A percentile compares a stretch with the other conserved stretches of the same genome.
Evolutionary conservation across 2,329 filamentous ascomycete genomes (phyloP).

Genomic region (Diaporthe ampelina): DNA sequence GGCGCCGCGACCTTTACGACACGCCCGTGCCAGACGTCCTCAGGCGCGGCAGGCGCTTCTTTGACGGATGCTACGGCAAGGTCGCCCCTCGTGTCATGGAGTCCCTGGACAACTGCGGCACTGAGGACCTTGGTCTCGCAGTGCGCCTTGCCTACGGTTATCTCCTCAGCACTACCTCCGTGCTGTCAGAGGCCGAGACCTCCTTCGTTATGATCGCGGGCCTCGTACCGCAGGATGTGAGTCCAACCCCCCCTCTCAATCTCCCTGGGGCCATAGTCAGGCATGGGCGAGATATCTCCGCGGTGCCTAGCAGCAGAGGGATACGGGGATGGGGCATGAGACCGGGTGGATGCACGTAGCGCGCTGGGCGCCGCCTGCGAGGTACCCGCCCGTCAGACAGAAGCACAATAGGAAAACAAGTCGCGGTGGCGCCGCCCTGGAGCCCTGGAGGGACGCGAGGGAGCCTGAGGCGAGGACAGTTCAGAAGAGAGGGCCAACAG

Average conservation of each 20-base stretch:
- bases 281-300: not conserved
- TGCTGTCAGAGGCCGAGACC: slow-evolving; percentile 62
- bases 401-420: not conserved
- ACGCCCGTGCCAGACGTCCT: slow-evolving; percentile 54
- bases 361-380: slow-evolving; percentile 11
- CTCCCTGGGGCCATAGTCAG: not conserved
- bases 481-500: not conserved
- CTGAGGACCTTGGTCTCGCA: slow-evolving; percentile 63
- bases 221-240: slow-evolving; percentile 65
- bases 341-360: slow-evolving; percentile 12
- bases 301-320: not conserved
- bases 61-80: slow-evolving; percentile 64
- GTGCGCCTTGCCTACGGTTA: slow-evolving; percentile 64
- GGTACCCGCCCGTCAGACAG: not conserved
- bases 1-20: slow-evolving; percentile 55
- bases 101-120: slow-evolving; percentile 63
- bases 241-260: slow-evolving; percentile 37
- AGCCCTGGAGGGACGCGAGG: not conserved
- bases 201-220: slow-evolving; percentile 66
- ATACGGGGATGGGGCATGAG: not conserved
- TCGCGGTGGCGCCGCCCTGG: slow-evolving; percentile 1
- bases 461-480: not conserved
- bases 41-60: slow-evolving; percentile 60
- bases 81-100: slow-evolving; percentile 61
- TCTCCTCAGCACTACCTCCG: slow-evolving; percentile 61